phyloP scores from a whole-genome alignment of 1,284 basidiomycete species.

The Uromyces viciae-fabae region DNA sequence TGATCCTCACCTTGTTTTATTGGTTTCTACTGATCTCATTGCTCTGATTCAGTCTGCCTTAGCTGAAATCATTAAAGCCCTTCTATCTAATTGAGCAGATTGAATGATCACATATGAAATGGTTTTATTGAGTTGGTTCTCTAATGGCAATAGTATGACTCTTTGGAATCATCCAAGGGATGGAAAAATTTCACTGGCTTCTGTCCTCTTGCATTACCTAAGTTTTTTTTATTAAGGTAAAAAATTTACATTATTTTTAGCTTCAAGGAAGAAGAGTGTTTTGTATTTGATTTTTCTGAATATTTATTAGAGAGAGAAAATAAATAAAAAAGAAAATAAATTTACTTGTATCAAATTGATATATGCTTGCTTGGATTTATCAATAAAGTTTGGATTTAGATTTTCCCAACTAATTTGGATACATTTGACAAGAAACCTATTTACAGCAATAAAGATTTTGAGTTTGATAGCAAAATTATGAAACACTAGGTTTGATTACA shows the following conservation, averaged over 20 bases:
- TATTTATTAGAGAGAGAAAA: not conserved
- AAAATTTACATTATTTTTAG: not conserved
- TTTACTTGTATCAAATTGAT: constrained; percentile 90
- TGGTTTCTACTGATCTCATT: constrained; percentile 84
- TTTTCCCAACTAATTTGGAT: constrained; percentile 83
- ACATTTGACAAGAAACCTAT: constrained; percentile 86
- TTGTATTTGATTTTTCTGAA: constrained; percentile 7
- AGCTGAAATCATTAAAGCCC: constrained; percentile 80
- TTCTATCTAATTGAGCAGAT: constrained; percentile 89
- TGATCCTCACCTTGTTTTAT: constrained; percentile 73
- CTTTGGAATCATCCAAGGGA: constrained; percentile 82
- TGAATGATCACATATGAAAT: constrained; percentile 78
- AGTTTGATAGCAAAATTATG: constrained; percentile 58
- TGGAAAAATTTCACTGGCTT: constrained; percentile 85
- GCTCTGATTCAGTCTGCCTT: constrained; percentile 70
- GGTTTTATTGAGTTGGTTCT: constrained; percentile 65
- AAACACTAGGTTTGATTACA: constrained; percentile 55
- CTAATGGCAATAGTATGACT: constrained; percentile 73
- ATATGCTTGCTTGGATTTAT: constrained; percentile 86
- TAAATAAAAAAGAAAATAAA: not conserved
- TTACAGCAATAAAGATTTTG: not conserved
- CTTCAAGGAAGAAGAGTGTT: no score
- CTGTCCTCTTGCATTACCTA: constrained; percentile 83
- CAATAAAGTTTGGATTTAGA: constrained; percentile 99
- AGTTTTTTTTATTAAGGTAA: constrained; percentile 66